Conservation (phyloP, 164 flowering plant genomes). For the Tetrastigma voinierianum region DNA sequence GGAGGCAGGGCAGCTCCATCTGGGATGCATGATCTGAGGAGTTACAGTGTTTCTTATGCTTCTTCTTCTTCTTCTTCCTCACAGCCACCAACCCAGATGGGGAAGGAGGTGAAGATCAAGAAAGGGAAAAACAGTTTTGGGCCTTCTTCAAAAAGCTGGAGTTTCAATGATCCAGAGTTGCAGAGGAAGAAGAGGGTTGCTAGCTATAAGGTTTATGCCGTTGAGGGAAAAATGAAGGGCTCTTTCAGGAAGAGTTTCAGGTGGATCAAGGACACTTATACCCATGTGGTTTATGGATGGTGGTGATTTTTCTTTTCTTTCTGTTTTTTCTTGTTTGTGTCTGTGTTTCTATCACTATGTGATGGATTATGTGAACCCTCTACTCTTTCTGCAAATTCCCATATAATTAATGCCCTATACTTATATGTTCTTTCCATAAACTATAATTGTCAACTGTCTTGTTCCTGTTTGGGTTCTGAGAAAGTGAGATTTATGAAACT, state of each 20-base stretch:
- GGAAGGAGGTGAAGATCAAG: slow-evolving; percentile 39
- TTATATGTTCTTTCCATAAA: not conserved
- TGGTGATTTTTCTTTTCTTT: slow-evolving; percentile 30
- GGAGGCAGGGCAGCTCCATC: slow-evolving; percentile 24
- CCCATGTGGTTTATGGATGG: slow-evolving; percentile 63
- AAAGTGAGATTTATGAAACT: not conserved
- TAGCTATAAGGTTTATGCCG: slow-evolving; percentile 51
- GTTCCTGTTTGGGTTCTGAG: slow-evolving; percentile 1
- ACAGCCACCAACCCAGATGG: slow-evolving; percentile 13
- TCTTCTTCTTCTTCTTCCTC: slow-evolving; percentile 27
- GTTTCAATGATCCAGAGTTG: slow-evolving; percentile 52
- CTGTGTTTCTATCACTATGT: not conserved
- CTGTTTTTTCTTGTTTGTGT: not conserved
- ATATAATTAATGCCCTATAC: not conserved
- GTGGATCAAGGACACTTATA: slow-evolving; percentile 71
- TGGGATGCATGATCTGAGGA: slow-evolving; percentile 52
- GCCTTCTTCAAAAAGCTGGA: slow-evolving; percentile 38
- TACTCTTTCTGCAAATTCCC: not conserved
- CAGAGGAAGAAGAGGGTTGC: slow-evolving; percentile 68
- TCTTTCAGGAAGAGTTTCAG: slow-evolving; percentile 60
- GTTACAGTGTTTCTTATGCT: slow-evolving; percentile 53
- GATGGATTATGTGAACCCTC: not conserved
- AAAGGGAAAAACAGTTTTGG: slow-evolving; percentile 30
- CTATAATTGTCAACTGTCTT: not conserved
- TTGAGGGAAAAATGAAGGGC: slow-evolving; percentile 63